Conservation (phyloP, 2,329 filamentous ascomycete genomes). For the Ceratocystiopsis sp. region DNA sequence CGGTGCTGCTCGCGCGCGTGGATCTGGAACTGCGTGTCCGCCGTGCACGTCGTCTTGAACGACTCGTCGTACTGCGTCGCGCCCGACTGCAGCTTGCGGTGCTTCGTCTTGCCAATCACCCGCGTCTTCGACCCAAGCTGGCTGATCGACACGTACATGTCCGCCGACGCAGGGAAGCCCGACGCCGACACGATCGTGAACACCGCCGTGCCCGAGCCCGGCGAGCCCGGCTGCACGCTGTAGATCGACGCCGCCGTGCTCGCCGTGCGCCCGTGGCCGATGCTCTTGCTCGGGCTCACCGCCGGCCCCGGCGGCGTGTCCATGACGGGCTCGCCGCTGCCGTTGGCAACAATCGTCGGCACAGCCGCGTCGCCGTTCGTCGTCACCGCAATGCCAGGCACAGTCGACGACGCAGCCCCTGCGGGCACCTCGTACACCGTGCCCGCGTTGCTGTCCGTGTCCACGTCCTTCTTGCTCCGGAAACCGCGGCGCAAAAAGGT, state of each 20-base stretch:
- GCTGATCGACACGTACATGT: constrained; percentile 61
- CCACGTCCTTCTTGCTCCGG: constrained; percentile 43
- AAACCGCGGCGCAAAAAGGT: constrained; percentile 81
- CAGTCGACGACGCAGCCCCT: neutral
- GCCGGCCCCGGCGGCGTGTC: constrained; percentile 19
- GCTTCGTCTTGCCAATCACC: constrained; percentile 80
- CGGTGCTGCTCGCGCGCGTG: constrained; percentile 72
- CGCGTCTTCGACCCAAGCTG: constrained; percentile 54
- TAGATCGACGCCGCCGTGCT: constrained; percentile 50
- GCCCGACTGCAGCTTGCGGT: constrained; percentile 56
- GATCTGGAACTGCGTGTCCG: constrained; percentile 75
- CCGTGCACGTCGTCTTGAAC: constrained; percentile 60
- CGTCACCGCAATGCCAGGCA: constrained; percentile 23
- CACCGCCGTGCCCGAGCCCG: constrained; percentile 55
- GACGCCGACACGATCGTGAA: constrained; percentile 67
- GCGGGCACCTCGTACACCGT: constrained; percentile 13
- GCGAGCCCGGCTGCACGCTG: constrained; percentile 38
- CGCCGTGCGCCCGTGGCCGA: constrained; percentile 31
- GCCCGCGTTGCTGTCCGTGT: constrained; percentile 15
- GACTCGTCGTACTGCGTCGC: constrained; percentile 57
- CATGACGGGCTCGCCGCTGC: constrained; percentile 13
- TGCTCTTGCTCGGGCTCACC: neutral
- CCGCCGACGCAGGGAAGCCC: constrained; percentile 58
- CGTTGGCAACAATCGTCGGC: constrained; percentile 15
- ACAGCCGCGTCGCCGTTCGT: constrained; percentile 24